Evolutionary conservation across 352 stramenopile genomes (phyloP).

Genomic region (Pythium brachiatum): DNA sequence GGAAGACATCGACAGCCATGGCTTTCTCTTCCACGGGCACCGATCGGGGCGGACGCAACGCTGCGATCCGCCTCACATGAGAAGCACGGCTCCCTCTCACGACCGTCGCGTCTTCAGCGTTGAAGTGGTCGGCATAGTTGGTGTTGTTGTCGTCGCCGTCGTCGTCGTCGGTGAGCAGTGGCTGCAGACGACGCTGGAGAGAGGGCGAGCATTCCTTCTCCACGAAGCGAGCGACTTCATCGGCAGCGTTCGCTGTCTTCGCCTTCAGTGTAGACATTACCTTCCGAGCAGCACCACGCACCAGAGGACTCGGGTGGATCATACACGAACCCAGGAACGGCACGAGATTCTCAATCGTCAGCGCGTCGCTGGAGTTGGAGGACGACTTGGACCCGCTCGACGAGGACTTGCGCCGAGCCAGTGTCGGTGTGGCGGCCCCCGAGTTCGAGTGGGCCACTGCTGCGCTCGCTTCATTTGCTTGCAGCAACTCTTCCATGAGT

Average conservation of each 20-base stretch:
- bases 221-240: conserved; percentile 48
- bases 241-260: conserved; percentile 16
- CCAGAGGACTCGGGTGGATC: conserved; percentile 48
- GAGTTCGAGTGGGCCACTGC: neutral
- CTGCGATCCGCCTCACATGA: conserved; percentile 68
- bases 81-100: conserved; percentile 69
- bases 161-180: conserved; percentile 34
- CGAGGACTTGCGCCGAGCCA: conserved; percentile 35
- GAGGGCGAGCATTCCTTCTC: conserved; percentile 54
- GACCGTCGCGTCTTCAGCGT: conserved; percentile 47
- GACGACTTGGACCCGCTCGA: conserved; percentile 25
- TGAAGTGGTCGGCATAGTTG: conserved; percentile 50
- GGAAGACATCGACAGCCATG: conserved; percentile 60
- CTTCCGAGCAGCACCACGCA: conserved; percentile 38
- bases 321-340: conserved; percentile 68
- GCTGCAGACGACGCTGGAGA: conserved; percentile 53
- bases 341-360: conserved; percentile 68
- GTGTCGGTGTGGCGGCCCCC: neutral
- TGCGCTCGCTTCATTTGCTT: conserved; percentile 14
- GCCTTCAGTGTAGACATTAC: conserved; percentile 45
- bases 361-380: conserved; percentile 23
- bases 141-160: conserved; percentile 38
- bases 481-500: conserved; percentile 54
- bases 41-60: conserved; percentile 56
- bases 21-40: conserved; percentile 68